These are phyloP conservation scores for Cladophialophora yegresii DNA, from an alignment of 2,329 filamentous ascomycete genomes.

Conservation along the genomic window DNA sequence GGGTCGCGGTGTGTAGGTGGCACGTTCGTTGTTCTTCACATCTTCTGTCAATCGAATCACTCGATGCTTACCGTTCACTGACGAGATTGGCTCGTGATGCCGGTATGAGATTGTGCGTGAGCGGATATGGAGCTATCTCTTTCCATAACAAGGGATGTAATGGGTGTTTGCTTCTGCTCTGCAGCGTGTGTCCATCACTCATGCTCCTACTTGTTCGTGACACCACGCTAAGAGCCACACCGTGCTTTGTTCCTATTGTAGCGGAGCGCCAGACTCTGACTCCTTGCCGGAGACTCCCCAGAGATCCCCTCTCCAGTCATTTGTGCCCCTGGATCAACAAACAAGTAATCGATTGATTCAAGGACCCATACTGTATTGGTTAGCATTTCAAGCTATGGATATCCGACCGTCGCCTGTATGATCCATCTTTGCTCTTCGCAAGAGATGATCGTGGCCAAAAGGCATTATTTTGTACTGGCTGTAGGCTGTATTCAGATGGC, in stretches of 20 bases:
- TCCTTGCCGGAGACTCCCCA: neutral
- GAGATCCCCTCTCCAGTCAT: neutral
- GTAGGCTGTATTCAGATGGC: neutral
- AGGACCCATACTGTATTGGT: neutral
- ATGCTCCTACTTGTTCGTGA: neutral
- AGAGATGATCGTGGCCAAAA: neutral
- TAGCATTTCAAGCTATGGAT: neutral
- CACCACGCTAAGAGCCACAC: neutral
- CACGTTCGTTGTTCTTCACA: neutral
- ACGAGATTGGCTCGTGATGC: neutral
- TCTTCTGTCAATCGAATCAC: neutral
- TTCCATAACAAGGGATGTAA: neutral
- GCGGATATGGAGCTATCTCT: neutral
- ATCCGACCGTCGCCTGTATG: constrained; percentile 11
- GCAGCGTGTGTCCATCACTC: neutral
- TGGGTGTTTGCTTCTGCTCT: neutral
- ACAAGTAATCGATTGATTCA: neutral
- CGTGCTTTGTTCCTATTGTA: neutral
- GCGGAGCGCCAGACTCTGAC: neutral
- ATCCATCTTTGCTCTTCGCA: neutral
- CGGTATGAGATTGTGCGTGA: neutral
- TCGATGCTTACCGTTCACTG: neutral
- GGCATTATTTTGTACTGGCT: neutral
- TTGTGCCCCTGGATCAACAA: neutral
- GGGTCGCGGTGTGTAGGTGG: neutral